Base-by-base conservation (phyloP, 768 basidiomycete genomes). In the Suillus luteus region DNA sequence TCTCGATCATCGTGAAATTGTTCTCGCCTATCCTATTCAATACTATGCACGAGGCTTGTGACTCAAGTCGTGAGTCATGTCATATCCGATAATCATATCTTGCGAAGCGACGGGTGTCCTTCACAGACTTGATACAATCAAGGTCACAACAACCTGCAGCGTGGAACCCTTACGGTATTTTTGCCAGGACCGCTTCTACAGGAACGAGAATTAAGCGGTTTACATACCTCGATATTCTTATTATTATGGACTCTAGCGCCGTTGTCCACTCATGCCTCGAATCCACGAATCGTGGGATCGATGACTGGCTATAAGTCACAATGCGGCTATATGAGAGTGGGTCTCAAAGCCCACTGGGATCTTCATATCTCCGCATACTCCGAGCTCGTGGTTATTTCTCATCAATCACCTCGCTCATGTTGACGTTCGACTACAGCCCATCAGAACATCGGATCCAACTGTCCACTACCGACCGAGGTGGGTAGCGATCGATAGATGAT, bases 361-460 rank as follows among this genome's bases (percentile, higher is more conserved):
- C 40, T 58, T 41, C 24, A 27, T 58, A 58, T 58, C 57, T 58
- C 57, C 57, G 57, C 40, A 41, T 41, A 58, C 33, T n/a, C n/a
- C n/a, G n/a, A n/a, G n/a, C n/a, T 54, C 52, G 12, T 54, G 19
- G 12, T 1, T 58, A 27, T 58, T 58, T 41, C 57, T 41, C 57
- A 41, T 40, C 40, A 41, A 27, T 24, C 37, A 38, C 55, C 38
- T 38, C 24, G 10, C 38, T 55, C 54, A 55, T n/a, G 1, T 14
- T 11, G 11, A 35, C 35, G 2, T 55, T 35, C 33, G 19, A 55
- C 54, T 55, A 12, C 15, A 15, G 46, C 22, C 33, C 33, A 17
- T 57, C 55, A 57, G 55, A 55, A 38, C 17, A 24, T 40, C 22
- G 9, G 2, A 37, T 55, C 22, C 35, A n/a, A 22, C 33, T n/a